These are phyloP conservation scores for Protostelium mycophagum DNA, from an alignment of 78 protist genomes.

Conservation along the genomic window DNA sequence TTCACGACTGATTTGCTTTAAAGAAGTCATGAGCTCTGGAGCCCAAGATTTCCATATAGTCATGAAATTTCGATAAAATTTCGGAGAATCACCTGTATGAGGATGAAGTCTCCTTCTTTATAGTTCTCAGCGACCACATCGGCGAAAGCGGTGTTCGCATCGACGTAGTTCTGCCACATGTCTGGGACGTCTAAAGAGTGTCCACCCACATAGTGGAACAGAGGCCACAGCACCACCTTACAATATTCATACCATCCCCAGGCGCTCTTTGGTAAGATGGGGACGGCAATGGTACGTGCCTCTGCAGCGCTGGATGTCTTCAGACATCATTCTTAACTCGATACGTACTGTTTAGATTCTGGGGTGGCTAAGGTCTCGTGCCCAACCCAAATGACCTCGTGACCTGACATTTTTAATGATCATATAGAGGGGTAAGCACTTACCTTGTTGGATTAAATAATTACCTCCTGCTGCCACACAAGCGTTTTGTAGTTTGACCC, in stretches of 20 bases:
- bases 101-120: slow-evolving; percentile 37
- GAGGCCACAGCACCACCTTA: slow-evolving; percentile 80
- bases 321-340: not conserved
- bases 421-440: not conserved
- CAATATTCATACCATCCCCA: slow-evolving; percentile 50
- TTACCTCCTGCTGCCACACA: not conserved
- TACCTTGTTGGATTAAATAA: not conserved
- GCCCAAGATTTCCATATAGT: no score
- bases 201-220: slow-evolving; percentile 75
- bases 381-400: not conserved
- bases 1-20: no score
- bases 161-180: slow-evolving; percentile 55
- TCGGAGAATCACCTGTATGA: slow-evolving; percentile 26
- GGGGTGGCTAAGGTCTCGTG: not conserved
- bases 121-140: slow-evolving; percentile 38
- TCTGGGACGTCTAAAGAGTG: slow-evolving; percentile 22
- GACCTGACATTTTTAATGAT: not conserved
- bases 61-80: no score
- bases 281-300: not conserved
- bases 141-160: slow-evolving; percentile 58
- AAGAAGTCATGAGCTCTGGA: no score
- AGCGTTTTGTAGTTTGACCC: not conserved
- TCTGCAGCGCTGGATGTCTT: not conserved
- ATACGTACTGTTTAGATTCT: not conserved
- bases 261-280: not conserved